Conservation (phyloP, 306 rosid species). For the Carpinus fangiana region DNA sequence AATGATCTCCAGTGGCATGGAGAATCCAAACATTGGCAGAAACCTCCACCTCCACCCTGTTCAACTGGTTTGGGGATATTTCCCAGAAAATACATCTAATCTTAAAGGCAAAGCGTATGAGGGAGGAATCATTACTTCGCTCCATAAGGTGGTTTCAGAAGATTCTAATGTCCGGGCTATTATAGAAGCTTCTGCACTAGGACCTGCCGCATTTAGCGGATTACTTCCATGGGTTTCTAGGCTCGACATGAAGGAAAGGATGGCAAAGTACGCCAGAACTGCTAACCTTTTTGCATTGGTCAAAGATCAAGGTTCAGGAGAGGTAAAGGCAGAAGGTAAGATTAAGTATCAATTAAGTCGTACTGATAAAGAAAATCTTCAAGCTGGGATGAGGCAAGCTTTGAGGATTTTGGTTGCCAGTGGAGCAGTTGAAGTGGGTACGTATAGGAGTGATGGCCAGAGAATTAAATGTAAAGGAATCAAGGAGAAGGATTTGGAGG, state of each 20-base stretch:
- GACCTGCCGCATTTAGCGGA: conserved; percentile 72
- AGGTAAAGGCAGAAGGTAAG: conserved; percentile 50
- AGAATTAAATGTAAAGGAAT: conserved; percentile 63
- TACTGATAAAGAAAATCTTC: conserved; percentile 65
- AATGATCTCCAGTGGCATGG: conserved; percentile 72
- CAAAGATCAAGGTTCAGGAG: conserved; percentile 85
- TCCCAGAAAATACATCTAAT: conserved; percentile 55
- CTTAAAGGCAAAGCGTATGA: conserved; percentile 54
- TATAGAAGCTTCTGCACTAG: conserved; percentile 68
- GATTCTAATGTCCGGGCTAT: conserved; percentile 45
- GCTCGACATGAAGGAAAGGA: conserved; percentile 59
- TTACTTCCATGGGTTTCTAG: conserved; percentile 79
- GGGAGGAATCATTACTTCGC: conserved; percentile 84
- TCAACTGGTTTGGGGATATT: conserved; percentile 73
- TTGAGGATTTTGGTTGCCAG: conserved; percentile 80
- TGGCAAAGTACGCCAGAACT: conserved; percentile 71
- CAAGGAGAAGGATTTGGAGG: conserved; percentile 60
- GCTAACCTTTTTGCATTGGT: conserved; percentile 65
- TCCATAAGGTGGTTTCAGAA: conserved; percentile 61
- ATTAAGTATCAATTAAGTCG: conserved; percentile 50
- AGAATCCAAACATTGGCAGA: conserved; percentile 69
- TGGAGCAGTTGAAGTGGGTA: conserved; percentile 92
- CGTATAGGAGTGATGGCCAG: conserved; percentile 91
- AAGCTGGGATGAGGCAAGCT: conserved; percentile 61
- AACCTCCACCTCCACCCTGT: conserved; percentile 88